Evolutionary conservation across 1,139 yeast genomes (phyloP), one percentile per base, ranked within the genome.

Genomic region (Lodderomyces orthopsilosis): DNA sequence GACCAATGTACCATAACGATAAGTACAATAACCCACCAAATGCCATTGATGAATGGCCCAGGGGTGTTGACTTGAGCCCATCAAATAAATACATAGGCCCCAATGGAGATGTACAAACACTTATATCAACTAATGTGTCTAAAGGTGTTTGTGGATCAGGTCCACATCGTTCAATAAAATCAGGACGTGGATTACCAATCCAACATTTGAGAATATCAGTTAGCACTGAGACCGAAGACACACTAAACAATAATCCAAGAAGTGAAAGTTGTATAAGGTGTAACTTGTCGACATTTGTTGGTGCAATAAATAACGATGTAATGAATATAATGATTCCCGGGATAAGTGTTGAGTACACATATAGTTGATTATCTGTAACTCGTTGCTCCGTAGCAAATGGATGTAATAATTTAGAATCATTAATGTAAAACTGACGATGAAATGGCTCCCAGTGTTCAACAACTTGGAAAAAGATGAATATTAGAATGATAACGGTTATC

Each of bases 171-270:
- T 61, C 67, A 26, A 73, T 53, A 46, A 73, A 72, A 50, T 73
- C 78, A 1, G 78, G 78, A 34, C 78, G 54, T 2, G 75, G 76
- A 43, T 74, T 58, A n/a, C 71, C 71, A 33, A 73, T 67, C 77
- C 77, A 71, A 40, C 66, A 64, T 50, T 72, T 73, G 41, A 73
- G 55, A 19, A 70, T 57, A 50, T 72, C 77, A n/a, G 76, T 72
- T 18, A 61, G 37, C 8, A 58, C 57, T 3, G 57, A 52, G 23
- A 49, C 46, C 15, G 50, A 42, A 21, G 55, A 40, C 14, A 63
- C 51, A 6, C 66, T 51, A 13, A 62, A 49, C 19, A 52, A 46
- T 35, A 65, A 51, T 3, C 65, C 67, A 27, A 65, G 52, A 10
- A 57, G 37, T 6, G 63, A 53, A 10, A 62, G 46, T 42, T 61